Evolutionary conservation across 495 filamentous ascomycete genomes (phyloP), one percentile per base, ranked within the genome.

Genomic region (Xanthoparmelia taractica): DNA sequence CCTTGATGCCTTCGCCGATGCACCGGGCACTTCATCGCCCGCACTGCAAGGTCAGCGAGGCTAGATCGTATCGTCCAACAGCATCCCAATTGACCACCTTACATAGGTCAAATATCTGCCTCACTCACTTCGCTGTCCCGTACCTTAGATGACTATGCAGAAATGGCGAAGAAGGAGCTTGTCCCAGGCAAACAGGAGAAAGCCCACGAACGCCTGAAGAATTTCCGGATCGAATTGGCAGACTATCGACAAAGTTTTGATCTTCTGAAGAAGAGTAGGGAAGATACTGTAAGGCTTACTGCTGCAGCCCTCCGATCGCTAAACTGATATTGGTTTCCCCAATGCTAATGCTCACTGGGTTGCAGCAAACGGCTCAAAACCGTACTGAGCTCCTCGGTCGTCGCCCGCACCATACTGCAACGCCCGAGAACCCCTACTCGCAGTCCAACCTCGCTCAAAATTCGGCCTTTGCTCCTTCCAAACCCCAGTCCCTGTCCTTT

Each of bases 381-480:
- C 84, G 92, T 61, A 81, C 80, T 59, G 95, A 99, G 73, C 84
- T 99, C 31, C 81, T 97, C 2, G 92, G 93, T 23, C 84, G 95
- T n/a, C 83, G 94, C 18, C 90, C 92, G 23, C 92, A 96, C 70
- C 82, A 89, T 55, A 82, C 90, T 20, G 81, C 85, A 27, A 99
- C 94, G 1, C 94, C 94, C 12, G 94, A 97, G 74, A 98, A 97
- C 70, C 95, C 94, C 1, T 98, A 98, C 72, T 84, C 90, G 6
- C 84, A 88, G 68, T 71, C 82, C 10, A 74, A 80, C 3, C 90
- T 8, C 82, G 87, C 68, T 71, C 82, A 12, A 73, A 82, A 11
- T 76, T 72, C 65, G 73, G 75, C 43, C 70, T 67, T 65, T 75
- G 74, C 50, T 78, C 75, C 43, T 71, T 79, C 43, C n/a, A 68